Evolutionary conservation across 139 green algal genomes (phyloP), one percentile per base, ranked within the genome.

Genomic region (Haematococcus lacustris): DNA sequence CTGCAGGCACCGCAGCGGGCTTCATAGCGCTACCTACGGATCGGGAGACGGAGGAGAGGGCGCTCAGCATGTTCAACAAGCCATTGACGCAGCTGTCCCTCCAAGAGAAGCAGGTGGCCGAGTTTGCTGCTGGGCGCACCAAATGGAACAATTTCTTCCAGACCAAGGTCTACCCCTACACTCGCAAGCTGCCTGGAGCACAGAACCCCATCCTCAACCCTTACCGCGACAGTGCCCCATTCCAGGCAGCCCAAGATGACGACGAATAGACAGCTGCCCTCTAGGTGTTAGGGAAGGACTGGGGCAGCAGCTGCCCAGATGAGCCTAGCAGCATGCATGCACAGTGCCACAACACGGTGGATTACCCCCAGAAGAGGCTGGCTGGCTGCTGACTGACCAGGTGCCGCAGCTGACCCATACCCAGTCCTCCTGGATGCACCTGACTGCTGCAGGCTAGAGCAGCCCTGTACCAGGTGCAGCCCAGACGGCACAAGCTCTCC

Each of bases 121-220:
- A 86, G 66, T 89, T 85, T 38, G 34, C n/a, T 21, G 83, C 83
- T 26, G 83, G 76, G 0, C 70, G 83, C 59, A 43, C 61, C 35
- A 63, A 76, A 3, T 89, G 80, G 80, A 82, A 77, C 2, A 68
- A 73, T 9, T 89, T 88, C 51, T 79, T 83, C 21, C 66, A 88
- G 34, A 81, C 78, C 65, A 85, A 64, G 50, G 65, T 84, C 3
- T 88, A 86, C 71, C 74, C 73, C 41, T 43, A 78, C 35, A 88
- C 83, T 4, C 75, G 83, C 28, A 83, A 78, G 66, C 71, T 88
- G 33, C 83, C 83, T 30, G 83, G 83, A 3, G 50, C 73, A 7
- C 70, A 83, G 39, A 83, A 68, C 64, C 83, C 83, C 1, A 78
- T 88, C 39, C 64, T 86, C 7, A 88, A 88, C 68, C 83, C 83